phyloP scores from a whole-genome alignment of 805 yeast genomes.

The Lachancea nothofagi region DNA sequence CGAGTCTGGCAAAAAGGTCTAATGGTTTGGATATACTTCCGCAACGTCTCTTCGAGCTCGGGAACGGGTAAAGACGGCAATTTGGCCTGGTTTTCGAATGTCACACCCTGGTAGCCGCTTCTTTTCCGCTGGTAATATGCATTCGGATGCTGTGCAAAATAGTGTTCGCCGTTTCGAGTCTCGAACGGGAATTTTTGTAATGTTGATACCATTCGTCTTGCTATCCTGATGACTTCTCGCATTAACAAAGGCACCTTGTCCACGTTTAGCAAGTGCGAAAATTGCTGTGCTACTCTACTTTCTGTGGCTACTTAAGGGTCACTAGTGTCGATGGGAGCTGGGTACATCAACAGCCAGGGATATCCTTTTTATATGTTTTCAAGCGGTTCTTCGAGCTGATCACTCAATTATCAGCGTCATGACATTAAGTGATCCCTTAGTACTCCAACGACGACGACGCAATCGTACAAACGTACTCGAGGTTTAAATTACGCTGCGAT shows the following conservation, averaged over 20 bases:
- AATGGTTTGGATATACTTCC: conserved; percentile 63
- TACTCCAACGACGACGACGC: neutral
- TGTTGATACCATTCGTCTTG: conserved; percentile 10
- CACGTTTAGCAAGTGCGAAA: too few relatives aligned
- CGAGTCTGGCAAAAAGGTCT: conserved; percentile 55
- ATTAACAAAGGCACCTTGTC: too few relatives aligned
- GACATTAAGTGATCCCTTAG: neutral
- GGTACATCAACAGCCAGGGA: too few relatives aligned
- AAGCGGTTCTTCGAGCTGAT: too few relatives aligned
- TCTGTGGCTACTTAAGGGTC: too few relatives aligned
- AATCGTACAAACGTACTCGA: too few relatives aligned
- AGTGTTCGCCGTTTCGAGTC: conserved; percentile 25
- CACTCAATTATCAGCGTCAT: neutral
- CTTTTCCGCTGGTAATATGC: conserved; percentile 19
- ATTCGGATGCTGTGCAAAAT: conserved; percentile 23
- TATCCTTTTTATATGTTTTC: too few relatives aligned
- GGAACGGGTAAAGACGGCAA: conserved; percentile 91
- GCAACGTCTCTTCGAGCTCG: conserved; percentile 60
- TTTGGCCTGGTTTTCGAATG: conserved; percentile 63
- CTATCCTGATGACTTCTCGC: neutral
- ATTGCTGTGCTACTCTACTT: too few relatives aligned
- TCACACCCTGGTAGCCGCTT: conserved; percentile 48
- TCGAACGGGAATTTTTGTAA: conserved; percentile 18
- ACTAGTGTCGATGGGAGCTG: too few relatives aligned
- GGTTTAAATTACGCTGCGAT: too few relatives aligned